phyloP scores from a whole-genome alignment of 139 green algal genomes.

The Monoraphidium neglectum region DNA sequence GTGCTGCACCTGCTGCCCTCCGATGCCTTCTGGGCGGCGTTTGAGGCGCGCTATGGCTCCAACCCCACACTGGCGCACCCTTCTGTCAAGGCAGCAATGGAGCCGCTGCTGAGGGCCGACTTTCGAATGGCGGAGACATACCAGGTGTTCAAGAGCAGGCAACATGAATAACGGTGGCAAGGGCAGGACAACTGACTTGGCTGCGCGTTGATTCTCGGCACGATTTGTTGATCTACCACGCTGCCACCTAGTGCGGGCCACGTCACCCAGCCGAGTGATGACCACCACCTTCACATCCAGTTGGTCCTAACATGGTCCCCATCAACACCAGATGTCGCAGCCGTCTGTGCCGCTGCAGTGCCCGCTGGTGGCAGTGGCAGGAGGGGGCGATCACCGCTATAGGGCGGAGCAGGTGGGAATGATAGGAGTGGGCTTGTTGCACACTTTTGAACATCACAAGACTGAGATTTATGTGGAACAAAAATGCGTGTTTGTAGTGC shows the following conservation, averaged over 20 bases:
- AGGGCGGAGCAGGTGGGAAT: slow-evolving; percentile 28
- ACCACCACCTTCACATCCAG: slow-evolving; percentile 16
- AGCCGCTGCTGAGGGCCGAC: slow-evolving; percentile 52
- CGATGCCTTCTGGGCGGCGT: slow-evolving; percentile 49
- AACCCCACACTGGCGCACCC: slow-evolving; percentile 37
- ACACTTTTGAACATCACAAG: not conserved
- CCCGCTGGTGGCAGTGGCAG: not conserved
- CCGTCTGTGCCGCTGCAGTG: not conserved
- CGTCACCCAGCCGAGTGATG: not conserved
- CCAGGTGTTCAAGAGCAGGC: slow-evolving; percentile 16
- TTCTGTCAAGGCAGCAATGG: slow-evolving; percentile 26
- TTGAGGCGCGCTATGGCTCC: slow-evolving; percentile 48
- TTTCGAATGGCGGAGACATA: slow-evolving; percentile 55
- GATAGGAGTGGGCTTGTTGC: no score
- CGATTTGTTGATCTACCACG: no score
- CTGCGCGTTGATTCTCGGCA: no score
- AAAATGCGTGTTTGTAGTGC: no score
- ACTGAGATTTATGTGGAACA: no score
- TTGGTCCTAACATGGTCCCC: slow-evolving; percentile 27
- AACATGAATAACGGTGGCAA: not conserved
- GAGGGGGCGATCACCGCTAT: not conserved
- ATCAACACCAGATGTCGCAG: not conserved
- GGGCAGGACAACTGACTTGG: not conserved
- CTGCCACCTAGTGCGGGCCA: not conserved
- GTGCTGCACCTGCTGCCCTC: slow-evolving; percentile 41